Evolutionary conservation across 2,329 filamentous ascomycete genomes (phyloP).

Genomic region (Pseudocercospora eumusae): DNA sequence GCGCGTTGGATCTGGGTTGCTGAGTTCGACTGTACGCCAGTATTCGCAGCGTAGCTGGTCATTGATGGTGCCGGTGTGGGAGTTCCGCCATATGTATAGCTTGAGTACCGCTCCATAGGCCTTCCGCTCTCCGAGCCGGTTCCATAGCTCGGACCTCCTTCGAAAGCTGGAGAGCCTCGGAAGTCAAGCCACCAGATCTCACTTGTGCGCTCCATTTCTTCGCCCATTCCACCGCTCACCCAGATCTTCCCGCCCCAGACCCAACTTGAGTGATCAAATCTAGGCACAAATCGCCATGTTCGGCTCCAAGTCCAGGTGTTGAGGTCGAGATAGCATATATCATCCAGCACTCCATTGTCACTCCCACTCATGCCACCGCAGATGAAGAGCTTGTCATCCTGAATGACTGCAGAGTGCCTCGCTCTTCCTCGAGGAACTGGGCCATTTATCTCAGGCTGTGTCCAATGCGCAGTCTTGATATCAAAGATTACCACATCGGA

Average conservation of each 20-base stretch:
- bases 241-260: slow-evolving; percentile 90
- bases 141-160: slow-evolving; percentile 39
- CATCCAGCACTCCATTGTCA: slow-evolving; percentile 88
- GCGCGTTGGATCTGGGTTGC: slow-evolving; percentile 47
- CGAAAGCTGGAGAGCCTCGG: slow-evolving; percentile 81
- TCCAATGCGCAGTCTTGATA: slow-evolving; percentile 92
- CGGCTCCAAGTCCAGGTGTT: slow-evolving; percentile 98
- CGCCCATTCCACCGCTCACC: slow-evolving; percentile 93
- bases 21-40: slow-evolving; percentile 59
- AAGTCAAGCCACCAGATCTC: slow-evolving; percentile 98
- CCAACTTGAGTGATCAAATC: slow-evolving; percentile 94
- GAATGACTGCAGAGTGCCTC: slow-evolving; percentile 87
- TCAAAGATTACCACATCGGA: slow-evolving; percentile 97
- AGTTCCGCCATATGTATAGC: slow-evolving; percentile 30
- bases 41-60: slow-evolving; percentile 71
- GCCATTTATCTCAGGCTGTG: slow-evolving; percentile 82
- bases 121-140: slow-evolving; percentile 39
- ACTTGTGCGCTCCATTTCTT: slow-evolving; percentile 94
- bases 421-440: slow-evolving; percentile 86
- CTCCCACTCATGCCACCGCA: slow-evolving; percentile 93
- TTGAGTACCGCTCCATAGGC: slow-evolving; percentile 36
- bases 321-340: slow-evolving; percentile 93
- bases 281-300: slow-evolving; percentile 89
- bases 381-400: slow-evolving; percentile 95
- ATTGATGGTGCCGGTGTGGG: slow-evolving; percentile 41